Evolutionary conservation across 768 basidiomycete species (phyloP).

Genomic region (Tubosaeta sp.): DNA sequence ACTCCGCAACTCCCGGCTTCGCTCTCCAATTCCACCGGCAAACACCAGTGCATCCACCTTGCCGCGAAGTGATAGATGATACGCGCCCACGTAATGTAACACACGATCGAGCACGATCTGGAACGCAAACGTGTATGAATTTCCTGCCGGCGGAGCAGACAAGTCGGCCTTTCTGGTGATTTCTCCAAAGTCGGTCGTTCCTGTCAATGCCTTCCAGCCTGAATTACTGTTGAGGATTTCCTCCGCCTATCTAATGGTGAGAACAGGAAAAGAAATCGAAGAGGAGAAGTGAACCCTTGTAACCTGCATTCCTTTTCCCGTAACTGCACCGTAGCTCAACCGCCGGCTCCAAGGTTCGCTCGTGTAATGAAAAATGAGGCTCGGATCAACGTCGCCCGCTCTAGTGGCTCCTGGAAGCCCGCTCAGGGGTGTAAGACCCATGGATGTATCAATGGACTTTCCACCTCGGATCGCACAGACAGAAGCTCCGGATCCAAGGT

Average conservation of each 20-base stretch:
- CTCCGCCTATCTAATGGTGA: conserved; percentile 45
- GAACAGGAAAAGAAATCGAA: not conserved
- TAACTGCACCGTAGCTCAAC: conserved; percentile 49
- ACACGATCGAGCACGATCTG: conserved; percentile 77
- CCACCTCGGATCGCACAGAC: conserved; percentile 73
- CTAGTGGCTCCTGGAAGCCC: conserved; percentile 89
- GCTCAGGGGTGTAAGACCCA: conserved; percentile 89
- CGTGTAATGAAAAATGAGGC: conserved; percentile 78
- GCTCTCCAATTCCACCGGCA: conserved; percentile 86
- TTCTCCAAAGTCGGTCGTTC: conserved; percentile 77
- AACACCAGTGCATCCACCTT: conserved; percentile 79
- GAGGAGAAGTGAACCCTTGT: conserved; percentile 38
- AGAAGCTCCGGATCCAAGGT: conserved; percentile 90
- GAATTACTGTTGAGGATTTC: conserved; percentile 70
- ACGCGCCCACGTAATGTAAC: conserved; percentile 66
- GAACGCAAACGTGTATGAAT: conserved; percentile 60
- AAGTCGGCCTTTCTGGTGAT: conserved; percentile 48
- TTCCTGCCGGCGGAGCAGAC: conserved; percentile 20
- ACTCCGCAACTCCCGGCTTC: conserved; percentile 53
- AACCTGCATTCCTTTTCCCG: conserved; percentile 46
- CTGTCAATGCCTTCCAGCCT: conserved; percentile 76
- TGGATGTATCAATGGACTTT: conserved; percentile 77
- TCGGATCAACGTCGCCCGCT: conserved; percentile 78
- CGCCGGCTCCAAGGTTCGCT: conserved; percentile 42
- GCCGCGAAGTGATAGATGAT: conserved; percentile 67